Percentiles rank a stretch among this genome's conserved stretches.
Conservation (phyloP, 176 grass and related monocot genomes). For the Guadua angustifolia region DNA sequence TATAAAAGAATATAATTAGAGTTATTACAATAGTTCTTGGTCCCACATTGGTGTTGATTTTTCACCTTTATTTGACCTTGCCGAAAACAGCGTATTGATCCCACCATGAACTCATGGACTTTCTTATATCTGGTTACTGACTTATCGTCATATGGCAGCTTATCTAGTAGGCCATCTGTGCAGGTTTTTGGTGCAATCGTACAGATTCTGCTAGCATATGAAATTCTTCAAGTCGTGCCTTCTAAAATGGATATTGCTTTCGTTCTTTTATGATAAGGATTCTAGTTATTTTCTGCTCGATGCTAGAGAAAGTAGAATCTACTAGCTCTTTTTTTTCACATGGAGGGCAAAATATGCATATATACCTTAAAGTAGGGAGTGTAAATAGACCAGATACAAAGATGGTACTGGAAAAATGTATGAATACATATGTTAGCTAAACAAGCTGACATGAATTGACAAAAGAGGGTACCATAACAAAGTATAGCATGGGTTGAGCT, state of each 20-base stretch:
- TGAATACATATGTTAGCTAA: not conserved
- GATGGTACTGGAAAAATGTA: not conserved
- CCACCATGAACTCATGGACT: not conserved
- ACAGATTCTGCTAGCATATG: slow-evolving; percentile 6
- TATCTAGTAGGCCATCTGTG: not conserved
- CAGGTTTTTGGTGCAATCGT: not conserved
- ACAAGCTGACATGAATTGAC: not conserved
- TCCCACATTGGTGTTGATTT: not conserved
- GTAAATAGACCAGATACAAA: slow-evolving; percentile 1
- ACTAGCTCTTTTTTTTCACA: slow-evolving; percentile 41
- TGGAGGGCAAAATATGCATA: slow-evolving; percentile 31
- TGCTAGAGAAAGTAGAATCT: slow-evolving; percentile 38
- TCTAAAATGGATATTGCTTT: slow-evolving; percentile 12
- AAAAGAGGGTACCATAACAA: not conserved
- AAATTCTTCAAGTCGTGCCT: not conserved
- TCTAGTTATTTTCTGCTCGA: not conserved
- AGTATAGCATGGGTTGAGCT: not conserved
- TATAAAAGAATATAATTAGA: not conserved
- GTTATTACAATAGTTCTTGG: not conserved
- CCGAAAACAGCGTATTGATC: not conserved
- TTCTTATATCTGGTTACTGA: not conserved
- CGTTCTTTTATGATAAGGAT: slow-evolving; percentile 22
- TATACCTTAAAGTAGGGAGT: slow-evolving; percentile 35
- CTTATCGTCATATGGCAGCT: not conserved
- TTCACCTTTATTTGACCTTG: not conserved